Conservation (phyloP, 345 rosid genomes). For the Camelina laxa region DNA sequence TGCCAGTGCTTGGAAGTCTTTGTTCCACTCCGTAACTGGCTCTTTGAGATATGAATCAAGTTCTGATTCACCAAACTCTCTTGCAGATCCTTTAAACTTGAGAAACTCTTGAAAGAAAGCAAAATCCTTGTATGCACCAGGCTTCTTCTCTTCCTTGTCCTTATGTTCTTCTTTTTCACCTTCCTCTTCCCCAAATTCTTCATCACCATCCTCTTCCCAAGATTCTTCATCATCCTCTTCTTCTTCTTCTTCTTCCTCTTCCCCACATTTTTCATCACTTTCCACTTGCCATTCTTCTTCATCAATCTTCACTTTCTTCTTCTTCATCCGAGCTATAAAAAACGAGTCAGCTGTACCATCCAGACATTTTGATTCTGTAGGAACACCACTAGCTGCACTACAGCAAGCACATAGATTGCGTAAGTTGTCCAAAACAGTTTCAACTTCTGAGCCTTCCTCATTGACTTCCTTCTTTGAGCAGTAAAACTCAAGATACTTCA, state of each 20-base stretch:
- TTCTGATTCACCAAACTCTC: slow-evolving; percentile 56
- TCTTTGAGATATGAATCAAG: slow-evolving; percentile 76
- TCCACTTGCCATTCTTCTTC: not conserved
- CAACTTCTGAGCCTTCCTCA: slow-evolving; percentile 59
- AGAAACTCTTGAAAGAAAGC: slow-evolving; percentile 59
- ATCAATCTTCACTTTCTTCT: slow-evolving; percentile 27
- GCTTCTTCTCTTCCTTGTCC: slow-evolving; percentile 16
- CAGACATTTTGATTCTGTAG: slow-evolving; percentile 40
- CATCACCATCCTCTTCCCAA: not conserved
- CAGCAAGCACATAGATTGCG: slow-evolving; percentile 63
- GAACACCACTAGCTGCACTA: slow-evolving; percentile 11
- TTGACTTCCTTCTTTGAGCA: slow-evolving; percentile 62
- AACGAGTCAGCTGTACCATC: slow-evolving; percentile 11
- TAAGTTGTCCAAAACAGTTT: slow-evolving; percentile 64
- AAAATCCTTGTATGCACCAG: slow-evolving; percentile 44
- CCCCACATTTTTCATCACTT: not conserved
- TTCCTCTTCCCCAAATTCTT: slow-evolving; percentile 26
- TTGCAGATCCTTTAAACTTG: slow-evolving; percentile 67
- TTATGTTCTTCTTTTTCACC: slow-evolving; percentile 36
- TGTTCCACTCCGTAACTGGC: slow-evolving; percentile 60
- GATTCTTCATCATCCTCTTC: not conserved
- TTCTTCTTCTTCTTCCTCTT: not conserved
- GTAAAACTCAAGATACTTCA: slow-evolving; percentile 78
- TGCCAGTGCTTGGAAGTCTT: slow-evolving; percentile 65
- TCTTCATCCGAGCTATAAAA: not conserved